Evolutionary conservation across 441 rosid species (phyloP), one percentile per base, ranked within the genome.

Genomic region (Adansonia madagascariensis): DNA sequence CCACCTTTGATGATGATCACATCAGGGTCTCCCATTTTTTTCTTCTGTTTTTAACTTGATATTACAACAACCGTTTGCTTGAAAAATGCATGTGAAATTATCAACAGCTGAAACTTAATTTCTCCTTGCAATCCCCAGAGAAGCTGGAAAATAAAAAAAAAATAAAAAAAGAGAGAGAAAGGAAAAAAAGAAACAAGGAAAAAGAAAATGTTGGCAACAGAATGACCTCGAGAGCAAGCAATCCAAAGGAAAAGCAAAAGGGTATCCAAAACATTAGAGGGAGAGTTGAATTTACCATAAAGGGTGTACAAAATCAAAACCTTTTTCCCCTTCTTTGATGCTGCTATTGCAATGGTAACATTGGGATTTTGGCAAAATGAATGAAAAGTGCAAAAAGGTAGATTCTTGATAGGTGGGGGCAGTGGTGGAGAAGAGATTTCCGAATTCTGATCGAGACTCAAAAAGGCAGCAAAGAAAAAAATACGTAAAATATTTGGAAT

Each of bases 11-110:
- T 69, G 74, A 73, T 77, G 82, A 84, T 81, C 80, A 66, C 64
- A 59, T 89, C 83, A 80, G 88, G 91, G 85, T 88, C 91, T 85
- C 93, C 89, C 94, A 89, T 94, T 81, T 65, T 22, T 78, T 1
- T 20, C 2, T 78, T 65, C 18, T 77, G 6, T 43, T 78, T 61
- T 78, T 71, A 82, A 79, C 61, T n/a, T 31, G 62, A 73, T 67
- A 70, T 86, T 75, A 79, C 78, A 79, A 75, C 80, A 81, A 86
- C 87, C 86, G 72, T 80, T 75, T 82, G 77, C 71, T 81, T 79
- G 68, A 77, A 63, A 80, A 43, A 39, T 60, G 65, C 82, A 78
- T 74, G 62, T 12, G 0, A 69, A 69, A 49, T 65, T 35, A 57
- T 71, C 79, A 84, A 75, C 81, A 80, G 67, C 84, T 74, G 66